Conservation (phyloP, 352 stramenopile genomes). For the Phytopythium helicoides region DNA sequence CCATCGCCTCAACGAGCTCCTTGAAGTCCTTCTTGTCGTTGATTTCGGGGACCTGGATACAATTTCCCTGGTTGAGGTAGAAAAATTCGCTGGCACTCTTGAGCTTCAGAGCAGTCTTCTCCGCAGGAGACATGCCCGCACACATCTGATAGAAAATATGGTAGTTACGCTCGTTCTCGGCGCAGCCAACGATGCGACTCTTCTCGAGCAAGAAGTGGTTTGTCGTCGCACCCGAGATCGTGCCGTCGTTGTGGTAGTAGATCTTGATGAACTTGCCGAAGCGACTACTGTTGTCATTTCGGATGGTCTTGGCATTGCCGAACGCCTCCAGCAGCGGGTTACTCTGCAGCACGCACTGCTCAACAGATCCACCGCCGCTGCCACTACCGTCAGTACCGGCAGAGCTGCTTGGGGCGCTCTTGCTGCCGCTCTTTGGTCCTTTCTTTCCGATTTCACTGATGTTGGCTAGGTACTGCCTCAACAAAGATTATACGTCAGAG, state of each 20-base stretch:
- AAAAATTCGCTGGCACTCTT: conserved; percentile 88
- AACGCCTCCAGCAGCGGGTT: conserved; percentile 93
- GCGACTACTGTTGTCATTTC: conserved; percentile 96
- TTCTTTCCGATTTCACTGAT: conserved; percentile 89
- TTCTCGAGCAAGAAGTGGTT: conserved; percentile 99
- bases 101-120: conserved; percentile 79
- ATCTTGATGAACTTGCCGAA: conserved; percentile 98
- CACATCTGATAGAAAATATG: conserved; percentile 99
- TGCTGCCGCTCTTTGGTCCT: conserved; percentile 55
- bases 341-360: conserved; percentile 91
- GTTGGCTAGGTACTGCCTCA: conserved; percentile 77
- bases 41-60: conserved; percentile 90
- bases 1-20: conserved; percentile 91
- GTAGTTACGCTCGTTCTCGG: conserved; percentile 96
- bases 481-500: conserved; percentile 4
- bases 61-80: conserved; percentile 94
- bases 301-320: conserved; percentile 93
- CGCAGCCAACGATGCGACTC: conserved; percentile 94
- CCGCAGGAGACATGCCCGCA: conserved; percentile 61
- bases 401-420: conserved; percentile 45
- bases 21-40: conserved; percentile 95
- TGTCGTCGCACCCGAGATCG: conserved; percentile 91
- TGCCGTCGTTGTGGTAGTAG: conserved; percentile 90
- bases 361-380: conserved; percentile 59
- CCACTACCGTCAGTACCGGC: not conserved